Percentiles rank a stretch among this genome's conserved stretches.
Conservation (phyloP, 1,284 basidiomycete genomes). For the Ceratobasidium sp. region DNA sequence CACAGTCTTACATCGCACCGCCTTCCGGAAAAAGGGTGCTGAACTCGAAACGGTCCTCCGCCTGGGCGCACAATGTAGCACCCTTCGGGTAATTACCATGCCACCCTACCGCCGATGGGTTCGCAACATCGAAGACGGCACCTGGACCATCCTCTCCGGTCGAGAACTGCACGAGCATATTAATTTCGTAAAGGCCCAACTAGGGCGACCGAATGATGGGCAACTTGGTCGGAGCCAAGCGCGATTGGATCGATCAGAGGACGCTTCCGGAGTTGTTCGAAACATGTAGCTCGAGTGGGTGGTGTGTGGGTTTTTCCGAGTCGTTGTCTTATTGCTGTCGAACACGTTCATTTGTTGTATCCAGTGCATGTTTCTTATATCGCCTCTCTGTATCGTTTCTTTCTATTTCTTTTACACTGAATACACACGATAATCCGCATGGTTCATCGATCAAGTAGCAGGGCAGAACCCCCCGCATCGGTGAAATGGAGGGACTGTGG, state of each 20-base stretch:
- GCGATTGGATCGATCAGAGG: constrained; percentile 21
- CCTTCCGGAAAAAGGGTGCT: constrained; percentile 32
- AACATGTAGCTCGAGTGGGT: background rate
- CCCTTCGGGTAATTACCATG: constrained; percentile 35
- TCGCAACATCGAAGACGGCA: background rate
- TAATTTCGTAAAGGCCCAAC: constrained; percentile 35
- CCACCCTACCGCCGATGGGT: constrained; percentile 43
- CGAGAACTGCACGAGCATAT: constrained; percentile 40
- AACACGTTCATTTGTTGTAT: background rate
- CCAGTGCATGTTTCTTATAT: background rate
- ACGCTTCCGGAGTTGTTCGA: background rate
- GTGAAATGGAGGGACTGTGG: background rate
- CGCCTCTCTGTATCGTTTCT: background rate
- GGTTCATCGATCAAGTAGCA: background rate
- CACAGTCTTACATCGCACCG: constrained; percentile 42
- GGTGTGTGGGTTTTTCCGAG: background rate
- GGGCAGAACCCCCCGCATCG: background rate
- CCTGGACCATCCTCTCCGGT: constrained; percentile 27
- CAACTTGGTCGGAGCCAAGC: constrained; percentile 23
- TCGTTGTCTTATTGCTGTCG: constrained; percentile 9
- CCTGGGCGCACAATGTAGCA: constrained; percentile 18
- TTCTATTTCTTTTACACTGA: background rate
- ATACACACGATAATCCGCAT: background rate
- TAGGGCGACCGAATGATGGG: constrained; percentile 42
- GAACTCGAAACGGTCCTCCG: constrained; percentile 11